Conservation (phyloP, 495 filamentous ascomycete species). For the Penicillium bialowiezense region DNA sequence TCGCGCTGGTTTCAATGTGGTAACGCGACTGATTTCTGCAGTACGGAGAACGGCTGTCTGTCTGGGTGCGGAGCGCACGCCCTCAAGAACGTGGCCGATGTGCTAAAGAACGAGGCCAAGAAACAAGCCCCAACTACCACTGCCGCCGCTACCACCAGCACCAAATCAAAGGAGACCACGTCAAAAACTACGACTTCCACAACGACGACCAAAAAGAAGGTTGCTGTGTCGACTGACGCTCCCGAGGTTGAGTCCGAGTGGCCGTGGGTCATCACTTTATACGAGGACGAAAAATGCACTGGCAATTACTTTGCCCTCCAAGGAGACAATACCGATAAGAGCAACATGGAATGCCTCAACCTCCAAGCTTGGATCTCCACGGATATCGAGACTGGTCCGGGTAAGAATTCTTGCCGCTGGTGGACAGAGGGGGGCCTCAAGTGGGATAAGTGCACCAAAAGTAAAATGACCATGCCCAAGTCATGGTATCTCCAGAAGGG, state of each 20-base stretch:
- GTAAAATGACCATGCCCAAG: neutral
- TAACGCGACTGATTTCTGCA: neutral
- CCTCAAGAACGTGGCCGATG: too few species aligned
- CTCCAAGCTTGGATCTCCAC: neutral
- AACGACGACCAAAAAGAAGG: neutral
- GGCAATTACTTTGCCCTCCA: slow-evolving; percentile 6
- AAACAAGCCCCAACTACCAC: too few species aligned
- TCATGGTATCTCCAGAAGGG: slow-evolving; percentile 1
- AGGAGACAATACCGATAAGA: slow-evolving; percentile 5
- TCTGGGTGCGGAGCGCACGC: neutral
- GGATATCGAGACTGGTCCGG: neutral
- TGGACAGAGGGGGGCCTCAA: neutral
- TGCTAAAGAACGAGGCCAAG: too few species aligned
- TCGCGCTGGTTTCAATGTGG: slow-evolving; percentile 4
- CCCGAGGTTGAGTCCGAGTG: too few species aligned
- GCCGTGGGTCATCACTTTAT: neutral
- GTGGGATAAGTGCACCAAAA: neutral
- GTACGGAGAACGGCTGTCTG: neutral
- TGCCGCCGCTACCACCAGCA: too few species aligned
- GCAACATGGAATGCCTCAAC: neutral
- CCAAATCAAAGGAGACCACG: neutral
- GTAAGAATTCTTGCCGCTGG: slow-evolving; percentile 8
- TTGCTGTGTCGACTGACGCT: neutral
- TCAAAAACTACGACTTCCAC: neutral
- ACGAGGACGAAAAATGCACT: neutral